phyloP scores from a whole-genome alignment of 495 filamentous ascomycete species.

The Hypoxylon subgilvum region DNA sequence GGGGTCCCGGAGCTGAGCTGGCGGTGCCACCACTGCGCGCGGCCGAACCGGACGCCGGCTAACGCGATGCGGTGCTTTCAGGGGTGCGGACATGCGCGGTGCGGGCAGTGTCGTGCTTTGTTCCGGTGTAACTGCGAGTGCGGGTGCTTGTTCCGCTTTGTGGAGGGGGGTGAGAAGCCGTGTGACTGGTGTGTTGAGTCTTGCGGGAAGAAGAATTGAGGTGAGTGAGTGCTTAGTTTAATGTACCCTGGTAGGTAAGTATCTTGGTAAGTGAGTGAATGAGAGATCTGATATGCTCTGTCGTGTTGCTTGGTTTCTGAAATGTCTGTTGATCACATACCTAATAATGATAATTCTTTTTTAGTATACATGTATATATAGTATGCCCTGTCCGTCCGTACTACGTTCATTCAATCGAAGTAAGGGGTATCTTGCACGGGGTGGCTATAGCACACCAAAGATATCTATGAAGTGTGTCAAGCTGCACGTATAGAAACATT shows the following conservation, averaged over 20 bases:
- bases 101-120: slow-evolving; percentile 12
- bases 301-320: no score
- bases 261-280: neutral
- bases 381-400: no score
- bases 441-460: no score
- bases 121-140: slow-evolving; percentile 17
- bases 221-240: neutral
- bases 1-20: no score
- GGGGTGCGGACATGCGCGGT: slow-evolving; percentile 14
- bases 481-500: no score
- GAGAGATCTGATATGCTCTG: no score
- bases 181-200: slow-evolving; percentile 14
- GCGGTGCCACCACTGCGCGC: slow-evolving; percentile 15
- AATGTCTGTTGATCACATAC: no score
- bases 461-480: no score
- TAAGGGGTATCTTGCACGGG: no score
- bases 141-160: slow-evolving; percentile 3
- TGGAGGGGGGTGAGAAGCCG: neutral
- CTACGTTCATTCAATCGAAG: no score
- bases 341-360: no score
- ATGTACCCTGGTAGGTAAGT: neutral
- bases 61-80: slow-evolving; percentile 1
- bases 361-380: no score
- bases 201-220: neutral
- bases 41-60: neutral